Conservation (phyloP, 2,329 filamentous ascomycete species). For the Clonostachys solani region DNA sequence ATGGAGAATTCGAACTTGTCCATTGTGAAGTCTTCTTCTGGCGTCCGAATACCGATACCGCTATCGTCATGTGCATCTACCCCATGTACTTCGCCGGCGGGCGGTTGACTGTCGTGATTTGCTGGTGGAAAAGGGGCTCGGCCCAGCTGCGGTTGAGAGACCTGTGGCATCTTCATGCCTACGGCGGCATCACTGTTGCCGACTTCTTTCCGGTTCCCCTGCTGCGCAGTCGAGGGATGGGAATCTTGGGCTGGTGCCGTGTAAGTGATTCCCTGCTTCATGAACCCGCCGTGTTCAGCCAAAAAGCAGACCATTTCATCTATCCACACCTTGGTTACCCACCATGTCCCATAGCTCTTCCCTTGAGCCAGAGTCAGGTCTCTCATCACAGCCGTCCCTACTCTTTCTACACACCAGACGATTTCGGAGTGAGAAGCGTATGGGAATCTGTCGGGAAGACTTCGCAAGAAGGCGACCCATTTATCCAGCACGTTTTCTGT, state of each 20-base stretch:
- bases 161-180: no score
- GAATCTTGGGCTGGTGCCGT: neutral
- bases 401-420: constrained; percentile 69
- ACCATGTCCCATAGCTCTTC: constrained; percentile 85
- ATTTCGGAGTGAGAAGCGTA: constrained; percentile 69
- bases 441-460: constrained; percentile 67
- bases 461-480: constrained; percentile 70
- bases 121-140: constrained; percentile 45
- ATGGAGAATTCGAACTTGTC: constrained; percentile 48
- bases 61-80: constrained; percentile 62
- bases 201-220: constrained; percentile 13
- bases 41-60: constrained; percentile 67
- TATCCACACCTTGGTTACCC: constrained; percentile 92
- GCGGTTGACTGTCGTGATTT: constrained; percentile 36
- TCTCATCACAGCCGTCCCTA: constrained; percentile 73
- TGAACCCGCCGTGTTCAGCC: constrained; percentile 85
- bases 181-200: neutral
- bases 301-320: constrained; percentile 93
- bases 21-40: constrained; percentile 60
- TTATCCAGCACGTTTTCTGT: constrained; percentile 43
- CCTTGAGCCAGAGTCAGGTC: constrained; percentile 77
- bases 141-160: constrained; percentile 39
- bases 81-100: constrained; percentile 11
- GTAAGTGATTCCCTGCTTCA: constrained; percentile 26
- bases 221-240: constrained; percentile 6